phyloP scores from a whole-genome alignment of 208 protist species.

The Trypanosoma congolense region DNA sequence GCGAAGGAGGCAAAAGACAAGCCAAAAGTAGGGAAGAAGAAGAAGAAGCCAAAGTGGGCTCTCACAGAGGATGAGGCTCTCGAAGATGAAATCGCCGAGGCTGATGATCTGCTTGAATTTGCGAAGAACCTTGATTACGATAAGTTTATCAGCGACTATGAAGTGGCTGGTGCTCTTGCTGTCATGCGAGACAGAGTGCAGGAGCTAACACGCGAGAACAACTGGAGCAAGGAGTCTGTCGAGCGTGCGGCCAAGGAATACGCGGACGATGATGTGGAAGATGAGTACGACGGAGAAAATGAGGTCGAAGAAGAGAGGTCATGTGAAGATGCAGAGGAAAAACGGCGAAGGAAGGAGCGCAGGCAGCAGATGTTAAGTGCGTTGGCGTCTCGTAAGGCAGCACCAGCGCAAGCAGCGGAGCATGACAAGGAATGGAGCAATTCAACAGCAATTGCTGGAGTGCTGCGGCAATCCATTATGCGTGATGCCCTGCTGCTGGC shows the following conservation, averaged over 20 bases:
- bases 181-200: conserved; percentile 89
- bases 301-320: conserved; percentile 4
- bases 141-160: conserved; percentile 86
- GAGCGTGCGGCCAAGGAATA: conserved; percentile 29
- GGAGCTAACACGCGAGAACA: conserved; percentile 70
- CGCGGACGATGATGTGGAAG: conserved; percentile 36
- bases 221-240: conserved; percentile 70
- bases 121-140: conserved; percentile 86
- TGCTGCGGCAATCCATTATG: conserved; percentile 69
- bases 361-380: not conserved
- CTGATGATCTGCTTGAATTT: conserved; percentile 79
- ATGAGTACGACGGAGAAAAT: conserved; percentile 27
- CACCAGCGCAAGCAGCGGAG: conserved; percentile 23
- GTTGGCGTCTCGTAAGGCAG: conserved; percentile 17
- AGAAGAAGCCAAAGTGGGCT: conserved; percentile 86
- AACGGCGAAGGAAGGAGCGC: not conserved
- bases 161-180: conserved; percentile 79
- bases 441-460: conserved; percentile 30
- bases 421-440: conserved; percentile 48
- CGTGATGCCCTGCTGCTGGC: conserved; percentile 73
- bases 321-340: conserved; percentile 12
- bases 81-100: conserved; percentile 65
- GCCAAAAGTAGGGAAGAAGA: conserved; percentile 11
- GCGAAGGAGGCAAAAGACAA: conserved; percentile 18
- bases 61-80: conserved; percentile 89